Evolutionary conservation across 1,284 basidiomycete species (phyloP).

Genomic region (Porodaedalea pini): DNA sequence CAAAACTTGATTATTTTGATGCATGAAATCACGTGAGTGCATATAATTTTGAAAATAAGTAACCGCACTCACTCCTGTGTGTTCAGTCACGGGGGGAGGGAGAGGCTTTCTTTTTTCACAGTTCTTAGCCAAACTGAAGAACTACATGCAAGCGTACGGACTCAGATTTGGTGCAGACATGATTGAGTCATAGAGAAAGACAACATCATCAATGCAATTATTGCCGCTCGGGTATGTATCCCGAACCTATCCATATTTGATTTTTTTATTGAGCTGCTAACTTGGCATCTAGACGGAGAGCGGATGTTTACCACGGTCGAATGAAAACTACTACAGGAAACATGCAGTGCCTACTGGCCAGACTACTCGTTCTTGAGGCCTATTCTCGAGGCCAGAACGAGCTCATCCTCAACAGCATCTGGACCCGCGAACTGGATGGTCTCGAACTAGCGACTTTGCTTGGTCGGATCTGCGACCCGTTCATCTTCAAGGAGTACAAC

Average conservation of each 20-base stretch:
- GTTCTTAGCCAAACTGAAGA: conserved; percentile 58
- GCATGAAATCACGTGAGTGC: no score
- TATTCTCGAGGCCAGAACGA: conserved; percentile 47
- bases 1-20: no score
- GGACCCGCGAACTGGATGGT: conserved; percentile 6
- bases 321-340: conserved; percentile 60
- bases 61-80: neutral
- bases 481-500: conserved; percentile 27
- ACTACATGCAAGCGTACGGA: conserved; percentile 65
- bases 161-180: conserved; percentile 50
- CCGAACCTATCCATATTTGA: neutral
- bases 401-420: conserved; percentile 23
- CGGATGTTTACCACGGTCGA: conserved; percentile 51
- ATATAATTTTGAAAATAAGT: no score
- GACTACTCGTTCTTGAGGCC: conserved; percentile 42
- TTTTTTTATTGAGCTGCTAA: neutral
- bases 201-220: conserved; percentile 62
- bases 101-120: conserved; percentile 50
- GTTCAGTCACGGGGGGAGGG: conserved; percentile 63
- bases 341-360: conserved; percentile 59
- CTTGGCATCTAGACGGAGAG: conserved; percentile 37
- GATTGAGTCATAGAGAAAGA: conserved; percentile 75
- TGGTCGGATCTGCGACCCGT: conserved; percentile 17
- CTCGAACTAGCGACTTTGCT: conserved; percentile 6
- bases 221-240: conserved; percentile 50